phyloP scores from a whole-genome alignment of 192 early-diverging fungal genomes.

The Linnemannia exigua region DNA sequence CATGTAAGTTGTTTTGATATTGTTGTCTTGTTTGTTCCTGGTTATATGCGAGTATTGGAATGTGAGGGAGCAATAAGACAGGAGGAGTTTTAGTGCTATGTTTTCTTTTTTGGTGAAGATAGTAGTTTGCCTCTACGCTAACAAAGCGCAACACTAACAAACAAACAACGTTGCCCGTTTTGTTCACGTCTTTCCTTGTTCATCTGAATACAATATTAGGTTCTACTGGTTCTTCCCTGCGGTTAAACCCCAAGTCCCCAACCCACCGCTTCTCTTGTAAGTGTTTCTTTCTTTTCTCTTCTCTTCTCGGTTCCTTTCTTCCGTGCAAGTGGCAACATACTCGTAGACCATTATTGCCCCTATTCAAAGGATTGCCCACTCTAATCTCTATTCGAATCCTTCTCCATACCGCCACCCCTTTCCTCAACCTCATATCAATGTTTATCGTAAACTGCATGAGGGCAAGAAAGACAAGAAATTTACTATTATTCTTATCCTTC shows the following conservation, averaged over 20 bases:
- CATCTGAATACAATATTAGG: constrained; percentile 25
- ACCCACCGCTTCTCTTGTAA: constrained; percentile 79
- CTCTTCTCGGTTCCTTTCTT: neutral
- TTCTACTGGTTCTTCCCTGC: constrained; percentile 90
- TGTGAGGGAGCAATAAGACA: neutral
- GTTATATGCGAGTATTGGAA: neutral
- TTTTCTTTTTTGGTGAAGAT: neutral
- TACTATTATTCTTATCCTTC: constrained; percentile 4
- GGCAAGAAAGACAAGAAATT: neutral
- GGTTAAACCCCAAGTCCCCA: constrained; percentile 65
- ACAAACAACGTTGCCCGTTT: neutral
- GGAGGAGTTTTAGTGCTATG: too few relatives aligned
- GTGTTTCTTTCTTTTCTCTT: constrained; percentile 9
- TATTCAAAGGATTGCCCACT: neutral
- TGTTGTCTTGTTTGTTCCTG: neutral
- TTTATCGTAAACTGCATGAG: neutral
- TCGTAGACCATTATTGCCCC: too few relatives aligned
- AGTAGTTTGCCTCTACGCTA: neutral
- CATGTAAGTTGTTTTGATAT: constrained; percentile 48
- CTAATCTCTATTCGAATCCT: neutral
- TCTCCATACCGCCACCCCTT: neutral
- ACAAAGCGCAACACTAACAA: too few relatives aligned
- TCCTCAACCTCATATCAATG: neutral
- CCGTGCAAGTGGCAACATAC: too few relatives aligned
- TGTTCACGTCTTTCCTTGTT: constrained; percentile 9